Conservation (phyloP, 768 basidiomycete genomes). For the Suillus placidus region DNA sequence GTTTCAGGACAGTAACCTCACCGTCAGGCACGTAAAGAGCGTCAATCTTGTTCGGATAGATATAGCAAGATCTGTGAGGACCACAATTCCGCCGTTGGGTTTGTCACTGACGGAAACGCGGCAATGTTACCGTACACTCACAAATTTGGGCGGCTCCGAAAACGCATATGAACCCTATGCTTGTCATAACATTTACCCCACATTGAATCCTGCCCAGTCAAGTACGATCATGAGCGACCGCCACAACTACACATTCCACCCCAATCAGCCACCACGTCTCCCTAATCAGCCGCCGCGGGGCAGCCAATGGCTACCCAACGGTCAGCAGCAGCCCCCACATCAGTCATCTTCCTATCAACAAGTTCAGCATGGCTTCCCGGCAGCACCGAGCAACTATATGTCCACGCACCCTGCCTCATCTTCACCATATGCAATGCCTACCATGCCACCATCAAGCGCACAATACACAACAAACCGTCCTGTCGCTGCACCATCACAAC, state of each 20-base stretch:
- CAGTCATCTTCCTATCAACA: slow-evolving; percentile 27
- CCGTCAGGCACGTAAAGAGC: slow-evolving; percentile 32
- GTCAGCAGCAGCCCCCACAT: slow-evolving; percentile 27
- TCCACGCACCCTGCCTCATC: slow-evolving; percentile 21
- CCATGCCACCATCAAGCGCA: slow-evolving; percentile 9
- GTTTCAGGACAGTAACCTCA: slow-evolving; percentile 17
- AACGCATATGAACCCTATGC: slow-evolving; percentile 36
- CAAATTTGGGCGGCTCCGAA: slow-evolving; percentile 34
- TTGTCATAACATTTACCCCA: slow-evolving; percentile 4
- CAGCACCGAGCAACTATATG: slow-evolving; percentile 16
- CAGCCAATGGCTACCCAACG: slow-evolving; percentile 26
- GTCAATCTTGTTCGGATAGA: slow-evolving; percentile 28
- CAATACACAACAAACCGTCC: slow-evolving; percentile 24
- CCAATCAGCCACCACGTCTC: slow-evolving; percentile 13
- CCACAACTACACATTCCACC: slow-evolving; percentile 32
- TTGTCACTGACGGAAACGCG: slow-evolving; percentile 24
- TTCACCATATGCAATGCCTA: slow-evolving; percentile 24
- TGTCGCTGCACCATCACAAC: slow-evolving; percentile 21
- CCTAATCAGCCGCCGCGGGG: slow-evolving; percentile 13
- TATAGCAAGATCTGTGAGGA: slow-evolving; percentile 32
- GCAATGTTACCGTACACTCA: slow-evolving; percentile 33
- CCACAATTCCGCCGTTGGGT: slow-evolving; percentile 32
- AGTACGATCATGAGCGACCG: slow-evolving; percentile 29
- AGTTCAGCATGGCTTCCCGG: slow-evolving; percentile 9
- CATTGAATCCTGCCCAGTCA: neutral